These are phyloP conservation scores for Ceratobasidium sp. DNA, from an alignment of 1,284 basidiomycete genomes.

Conservation along the genomic window DNA sequence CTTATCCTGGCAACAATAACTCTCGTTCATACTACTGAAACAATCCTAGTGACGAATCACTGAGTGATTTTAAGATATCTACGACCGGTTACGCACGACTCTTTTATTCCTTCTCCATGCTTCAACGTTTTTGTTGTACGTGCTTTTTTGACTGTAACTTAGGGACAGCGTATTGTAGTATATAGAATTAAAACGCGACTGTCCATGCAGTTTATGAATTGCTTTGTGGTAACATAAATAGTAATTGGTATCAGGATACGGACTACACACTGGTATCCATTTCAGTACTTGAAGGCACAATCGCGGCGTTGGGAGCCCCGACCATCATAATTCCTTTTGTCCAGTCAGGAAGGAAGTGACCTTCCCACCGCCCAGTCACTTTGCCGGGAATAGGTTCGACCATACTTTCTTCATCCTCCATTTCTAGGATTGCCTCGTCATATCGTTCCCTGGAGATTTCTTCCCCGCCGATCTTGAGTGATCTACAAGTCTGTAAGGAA, in stretches of 20 bases:
- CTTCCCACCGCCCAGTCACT: conserved; percentile 14
- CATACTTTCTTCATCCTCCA: conserved; percentile 6
- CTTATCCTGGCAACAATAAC: conserved; percentile 11
- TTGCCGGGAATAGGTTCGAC: conserved; percentile 1
- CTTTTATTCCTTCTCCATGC: background rate
- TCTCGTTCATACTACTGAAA: conserved; percentile 25
- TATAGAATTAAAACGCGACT: conserved; percentile 26
- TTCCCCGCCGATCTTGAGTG: conserved; percentile 82
- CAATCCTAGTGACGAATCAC: background rate
- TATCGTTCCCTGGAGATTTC: conserved; percentile 84
- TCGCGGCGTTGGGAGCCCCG: conserved; percentile 22
- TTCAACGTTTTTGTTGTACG: conserved; percentile 25
- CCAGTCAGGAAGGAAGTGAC: conserved; percentile 31
- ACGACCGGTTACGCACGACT: conserved; percentile 10
- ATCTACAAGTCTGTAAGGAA: conserved; percentile 51
- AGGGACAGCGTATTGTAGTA: conserved; percentile 31
- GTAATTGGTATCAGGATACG: background rate
- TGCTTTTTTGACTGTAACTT: conserved; percentile 33
- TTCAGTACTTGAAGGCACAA: conserved; percentile 4
- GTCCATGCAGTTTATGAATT: background rate
- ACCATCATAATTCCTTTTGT: conserved; percentile 27
- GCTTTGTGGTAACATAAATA: background rate
- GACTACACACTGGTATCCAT: conserved; percentile 2
- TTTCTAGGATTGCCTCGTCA: conserved; percentile 65
- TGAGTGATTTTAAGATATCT: background rate